phyloP scores from a whole-genome alignment of 345 rosid species.

The Kandelia obovata region DNA sequence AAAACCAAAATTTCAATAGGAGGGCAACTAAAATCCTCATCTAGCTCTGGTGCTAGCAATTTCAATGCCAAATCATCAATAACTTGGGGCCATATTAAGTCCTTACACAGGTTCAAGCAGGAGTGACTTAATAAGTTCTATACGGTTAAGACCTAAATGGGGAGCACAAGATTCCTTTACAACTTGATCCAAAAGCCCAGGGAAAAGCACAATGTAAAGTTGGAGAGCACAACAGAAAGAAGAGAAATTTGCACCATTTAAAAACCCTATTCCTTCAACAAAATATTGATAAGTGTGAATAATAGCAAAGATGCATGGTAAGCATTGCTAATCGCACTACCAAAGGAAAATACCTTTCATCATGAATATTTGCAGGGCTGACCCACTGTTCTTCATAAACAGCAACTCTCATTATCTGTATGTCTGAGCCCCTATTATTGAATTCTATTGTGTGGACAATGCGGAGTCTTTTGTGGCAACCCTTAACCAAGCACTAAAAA shows the following conservation, averaged over 20 bases:
- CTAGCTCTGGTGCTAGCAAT: neutral
- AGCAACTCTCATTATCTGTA: constrained; percentile 92
- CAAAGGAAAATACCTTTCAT: constrained; percentile 47
- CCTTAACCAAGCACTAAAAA: constrained; percentile 82
- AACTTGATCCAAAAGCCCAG: neutral
- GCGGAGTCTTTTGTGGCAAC: constrained; percentile 92
- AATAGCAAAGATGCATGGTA: neutral
- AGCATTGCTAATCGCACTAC: neutral
- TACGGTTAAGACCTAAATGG: too few species aligned
- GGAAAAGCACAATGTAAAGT: neutral
- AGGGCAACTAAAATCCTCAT: neutral
- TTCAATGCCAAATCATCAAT: too few species aligned
- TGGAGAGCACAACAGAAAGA: too few species aligned
- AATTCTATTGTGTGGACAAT: constrained; percentile 85
- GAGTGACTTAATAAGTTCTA: too few species aligned
- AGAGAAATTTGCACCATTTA: too few species aligned
- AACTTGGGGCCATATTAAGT: too few species aligned
- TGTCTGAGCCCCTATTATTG: constrained; percentile 64
- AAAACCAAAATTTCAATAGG: too few species aligned
- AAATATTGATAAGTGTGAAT: neutral
- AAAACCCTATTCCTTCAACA: too few species aligned
- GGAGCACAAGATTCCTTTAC: neutral
- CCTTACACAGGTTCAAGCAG: too few species aligned
- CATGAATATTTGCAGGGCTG: constrained; percentile 58
- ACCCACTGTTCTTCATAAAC: constrained; percentile 87